A percentile compares a stretch with the other conserved stretches of the same genome.
Conservation (phyloP, 495 filamentous ascomycete genomes). For the Hypomontagnella monticulosa region DNA sequence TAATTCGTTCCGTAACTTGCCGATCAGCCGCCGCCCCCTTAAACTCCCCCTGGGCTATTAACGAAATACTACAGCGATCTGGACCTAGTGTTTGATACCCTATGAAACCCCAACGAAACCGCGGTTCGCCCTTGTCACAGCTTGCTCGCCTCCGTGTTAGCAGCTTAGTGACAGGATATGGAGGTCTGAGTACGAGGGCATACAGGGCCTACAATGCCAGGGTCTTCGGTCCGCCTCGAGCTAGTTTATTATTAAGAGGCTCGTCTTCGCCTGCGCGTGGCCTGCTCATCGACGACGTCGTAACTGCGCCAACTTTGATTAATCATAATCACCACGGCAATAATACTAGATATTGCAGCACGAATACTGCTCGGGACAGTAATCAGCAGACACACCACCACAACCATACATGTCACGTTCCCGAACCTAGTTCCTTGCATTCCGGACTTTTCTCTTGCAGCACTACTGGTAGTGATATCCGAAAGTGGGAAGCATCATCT, state of each 20-base stretch:
- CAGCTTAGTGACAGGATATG: constrained; percentile 34
- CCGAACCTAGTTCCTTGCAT: constrained; percentile 46
- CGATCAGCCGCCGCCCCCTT: constrained; percentile 33
- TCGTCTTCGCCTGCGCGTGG: constrained; percentile 30
- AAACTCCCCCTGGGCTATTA: constrained; percentile 14
- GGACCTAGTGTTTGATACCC: constrained; percentile 39
- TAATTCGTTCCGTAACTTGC: constrained; percentile 43
- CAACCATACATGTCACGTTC: constrained; percentile 20
- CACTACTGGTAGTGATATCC: constrained; percentile 45
- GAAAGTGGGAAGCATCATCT: constrained; percentile 42
- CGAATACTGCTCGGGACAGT: constrained; percentile 40
- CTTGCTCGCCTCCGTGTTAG: constrained; percentile 42
- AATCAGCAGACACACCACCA: constrained; percentile 39
- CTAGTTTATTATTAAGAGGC: constrained; percentile 46
- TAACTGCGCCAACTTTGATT: constrained; percentile 36
- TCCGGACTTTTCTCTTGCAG: constrained; percentile 48
- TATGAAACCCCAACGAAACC: constrained; percentile 46
- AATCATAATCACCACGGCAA: constrained; percentile 36
- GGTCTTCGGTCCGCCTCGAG: constrained; percentile 36
- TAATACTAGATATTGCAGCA: constrained; percentile 32
- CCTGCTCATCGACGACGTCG: constrained; percentile 25
- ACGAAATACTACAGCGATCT: constrained; percentile 33
- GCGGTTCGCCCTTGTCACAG: constrained; percentile 36
- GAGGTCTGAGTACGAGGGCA: constrained; percentile 32
- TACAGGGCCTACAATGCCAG: constrained; percentile 27